Evolutionary conservation across 2,329 filamentous ascomycete species (phyloP).

Genomic region (Colletotrichum tofieldiae): DNA sequence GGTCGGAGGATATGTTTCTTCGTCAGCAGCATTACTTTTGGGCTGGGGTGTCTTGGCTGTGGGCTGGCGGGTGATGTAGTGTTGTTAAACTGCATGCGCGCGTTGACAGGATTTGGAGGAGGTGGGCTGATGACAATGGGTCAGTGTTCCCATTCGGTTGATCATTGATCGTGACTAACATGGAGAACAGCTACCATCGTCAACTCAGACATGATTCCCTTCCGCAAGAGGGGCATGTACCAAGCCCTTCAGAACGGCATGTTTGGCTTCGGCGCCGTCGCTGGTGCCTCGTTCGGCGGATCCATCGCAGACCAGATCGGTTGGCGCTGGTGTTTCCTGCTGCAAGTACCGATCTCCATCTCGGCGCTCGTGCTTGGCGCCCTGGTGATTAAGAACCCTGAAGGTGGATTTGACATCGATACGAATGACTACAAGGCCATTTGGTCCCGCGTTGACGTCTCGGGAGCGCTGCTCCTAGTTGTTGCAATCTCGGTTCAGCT

Average conservation of each 20-base stretch:
- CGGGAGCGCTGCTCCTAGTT: constrained; percentile 71
- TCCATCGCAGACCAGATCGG: constrained; percentile 75
- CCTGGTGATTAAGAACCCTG: constrained; percentile 66
- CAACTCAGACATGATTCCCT: constrained; percentile 76
- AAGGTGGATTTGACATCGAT: constrained; percentile 49
- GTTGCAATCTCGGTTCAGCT: constrained; percentile 72
- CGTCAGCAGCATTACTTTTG: constrained; percentile 74
- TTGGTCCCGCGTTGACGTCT: constrained; percentile 72
- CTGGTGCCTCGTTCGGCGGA: constrained; percentile 76
- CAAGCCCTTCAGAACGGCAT: constrained; percentile 74
- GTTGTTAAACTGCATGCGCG: constrained; percentile 75
- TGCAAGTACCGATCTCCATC: constrained; percentile 73
- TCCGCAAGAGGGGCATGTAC: constrained; percentile 70
- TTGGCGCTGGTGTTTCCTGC: constrained; percentile 78
- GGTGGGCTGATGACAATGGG: constrained; percentile 81
- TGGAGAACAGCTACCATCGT: constrained; percentile 60
- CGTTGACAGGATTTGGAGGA: constrained; percentile 78
- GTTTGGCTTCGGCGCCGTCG: constrained; percentile 74
- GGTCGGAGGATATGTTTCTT: constrained; percentile 76
- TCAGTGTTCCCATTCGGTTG: constrained; percentile 49
- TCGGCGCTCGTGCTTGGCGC: constrained; percentile 69
- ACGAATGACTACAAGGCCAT: constrained; percentile 53
- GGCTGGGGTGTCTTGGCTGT: constrained; percentile 76
- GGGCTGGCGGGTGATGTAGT: constrained; percentile 72
- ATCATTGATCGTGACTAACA: neutral